Evolutionary conservation across 768 basidiomycete genomes (phyloP), one percentile per base, ranked within the genome.

Genomic region (Sporobolomyces roseus): DNA sequence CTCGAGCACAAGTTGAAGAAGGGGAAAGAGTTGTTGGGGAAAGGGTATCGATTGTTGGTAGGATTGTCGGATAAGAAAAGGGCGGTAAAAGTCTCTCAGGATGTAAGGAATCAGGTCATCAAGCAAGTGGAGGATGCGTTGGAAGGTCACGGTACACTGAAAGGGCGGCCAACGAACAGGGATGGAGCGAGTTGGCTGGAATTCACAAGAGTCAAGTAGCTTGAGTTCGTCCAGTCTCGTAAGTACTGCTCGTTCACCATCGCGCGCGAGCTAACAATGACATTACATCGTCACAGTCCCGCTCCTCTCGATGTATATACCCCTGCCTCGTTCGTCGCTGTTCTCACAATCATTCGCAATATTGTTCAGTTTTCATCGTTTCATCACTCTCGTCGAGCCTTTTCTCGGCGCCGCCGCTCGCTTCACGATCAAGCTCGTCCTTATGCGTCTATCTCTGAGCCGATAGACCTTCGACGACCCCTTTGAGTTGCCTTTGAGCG

Each of bases 1-100:
- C 74, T 86, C 25, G 81, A 80, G 43, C 87, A 87, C 77, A 91
- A 89, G 77, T 66, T 91, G 38, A 80, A 79, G 61, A 86, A 86
- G 77, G 83, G 82, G 27, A 77, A 80, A 58, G 80, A 82, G 59
- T 83, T 87, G 45, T 78, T 92, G 62, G 83, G 83, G 72, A 84
- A 84, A 70, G 88, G 87, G 0, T 77, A 80, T 36, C 79, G 83
- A 13, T 84, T 90, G 64, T 81, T 83, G 62, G 72, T 92, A 32
- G 79, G 83, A 3, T 83, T 87, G 72, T 77, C 80, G 29, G 79
- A 80, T 45, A 90, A 86, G 80, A 80, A 80, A 23, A 74, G 79
- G 13, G 80, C 79, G 56, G 51, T 62, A 25, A 69, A 78, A n/a
- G 67, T 77, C 0, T 65, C 70, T 17, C 41, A 33, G 12, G 61